Percentiles rank a stretch among this genome's conserved stretches.
These are phyloP conservation scores for Trametes pubescens DNA, from an alignment of 1,284 basidiomycete genomes.

Conservation along the genomic window DNA sequence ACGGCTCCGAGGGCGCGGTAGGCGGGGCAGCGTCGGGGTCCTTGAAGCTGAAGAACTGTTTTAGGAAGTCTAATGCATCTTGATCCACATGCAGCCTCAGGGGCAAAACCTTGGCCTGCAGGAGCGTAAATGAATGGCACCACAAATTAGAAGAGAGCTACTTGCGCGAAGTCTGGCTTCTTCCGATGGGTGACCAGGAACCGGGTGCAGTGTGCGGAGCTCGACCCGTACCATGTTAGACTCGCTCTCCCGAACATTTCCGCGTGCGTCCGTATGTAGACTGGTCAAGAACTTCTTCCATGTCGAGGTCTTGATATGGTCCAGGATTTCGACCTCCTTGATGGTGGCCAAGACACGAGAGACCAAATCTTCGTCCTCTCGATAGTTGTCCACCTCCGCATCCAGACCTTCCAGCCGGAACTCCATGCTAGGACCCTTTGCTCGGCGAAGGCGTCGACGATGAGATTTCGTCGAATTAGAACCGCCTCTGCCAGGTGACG, in stretches of 20 bases:
- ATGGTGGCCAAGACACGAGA: conserved; percentile 74
- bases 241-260: conserved; percentile 87
- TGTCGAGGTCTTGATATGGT: conserved; percentile 98
- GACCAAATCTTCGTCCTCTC: conserved; percentile 61
- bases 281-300: conserved; percentile 97
- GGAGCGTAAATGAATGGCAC: conserved; percentile 3
- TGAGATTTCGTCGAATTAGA: conserved; percentile 54
- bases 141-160: not conserved
- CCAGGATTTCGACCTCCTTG: conserved; percentile 86
- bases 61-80: conserved; percentile 97
- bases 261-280: conserved; percentile 81
- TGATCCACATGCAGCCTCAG: conserved; percentile 96
- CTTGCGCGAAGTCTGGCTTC: conserved; percentile 86
- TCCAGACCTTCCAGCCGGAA: conserved; percentile 75
- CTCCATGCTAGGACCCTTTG: conserved; percentile 85
- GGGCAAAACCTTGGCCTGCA: conserved; percentile 87
- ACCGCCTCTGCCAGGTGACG: conserved; percentile 48
- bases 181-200: conserved; percentile 69
- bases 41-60: conserved; percentile 94
- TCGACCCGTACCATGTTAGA: conserved; percentile 95
- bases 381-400: conserved; percentile 75
- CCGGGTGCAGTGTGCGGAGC: conserved; percentile 76
- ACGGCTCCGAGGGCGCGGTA: conserved; percentile 42
- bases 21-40: conserved; percentile 56
- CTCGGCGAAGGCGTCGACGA: conserved; percentile 75